These are phyloP conservation scores for Cruciata laevipes DNA, from an alignment of 257 asterid genomes.

Conservation along the genomic window DNA sequence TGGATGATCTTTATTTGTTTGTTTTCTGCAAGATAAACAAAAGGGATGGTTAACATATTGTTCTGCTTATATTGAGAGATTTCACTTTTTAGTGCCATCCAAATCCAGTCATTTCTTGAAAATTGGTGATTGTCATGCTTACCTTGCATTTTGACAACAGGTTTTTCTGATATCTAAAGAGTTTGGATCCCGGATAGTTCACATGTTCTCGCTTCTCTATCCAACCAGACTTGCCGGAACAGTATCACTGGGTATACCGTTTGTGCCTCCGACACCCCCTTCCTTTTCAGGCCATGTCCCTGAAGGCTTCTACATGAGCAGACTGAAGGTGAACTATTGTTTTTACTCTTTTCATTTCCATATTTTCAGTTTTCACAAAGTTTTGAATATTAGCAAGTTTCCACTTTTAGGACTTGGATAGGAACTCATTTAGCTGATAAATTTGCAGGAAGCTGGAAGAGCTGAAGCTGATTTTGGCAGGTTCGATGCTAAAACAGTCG, in stretches of 20 bases:
- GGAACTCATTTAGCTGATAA: background rate
- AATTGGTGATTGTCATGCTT: background rate
- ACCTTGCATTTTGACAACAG: background rate
- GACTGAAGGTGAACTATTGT: background rate
- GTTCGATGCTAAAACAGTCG: slow-evolving; percentile 37
- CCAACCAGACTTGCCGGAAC: background rate
- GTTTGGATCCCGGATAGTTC: background rate
- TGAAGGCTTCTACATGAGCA: background rate
- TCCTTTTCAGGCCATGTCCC: background rate
- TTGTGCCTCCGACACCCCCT: background rate
- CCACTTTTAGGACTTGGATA: background rate
- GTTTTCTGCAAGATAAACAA: too few species aligned
- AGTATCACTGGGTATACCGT: background rate
- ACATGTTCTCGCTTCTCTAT: background rate
- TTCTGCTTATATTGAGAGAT: too few species aligned
- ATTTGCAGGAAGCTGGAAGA: slow-evolving; percentile 39
- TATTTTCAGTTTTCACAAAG: background rate
- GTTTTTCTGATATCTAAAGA: background rate
- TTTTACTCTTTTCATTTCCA: background rate
- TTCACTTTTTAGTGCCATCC: too few species aligned
- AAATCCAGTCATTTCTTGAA: background rate
- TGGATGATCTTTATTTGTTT: background rate
- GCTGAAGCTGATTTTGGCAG: slow-evolving; percentile 53
- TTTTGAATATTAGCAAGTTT: background rate
- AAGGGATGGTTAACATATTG: background rate